Conservation (phyloP, 768 basidiomycete genomes). For the Pisolithus albus region DNA sequence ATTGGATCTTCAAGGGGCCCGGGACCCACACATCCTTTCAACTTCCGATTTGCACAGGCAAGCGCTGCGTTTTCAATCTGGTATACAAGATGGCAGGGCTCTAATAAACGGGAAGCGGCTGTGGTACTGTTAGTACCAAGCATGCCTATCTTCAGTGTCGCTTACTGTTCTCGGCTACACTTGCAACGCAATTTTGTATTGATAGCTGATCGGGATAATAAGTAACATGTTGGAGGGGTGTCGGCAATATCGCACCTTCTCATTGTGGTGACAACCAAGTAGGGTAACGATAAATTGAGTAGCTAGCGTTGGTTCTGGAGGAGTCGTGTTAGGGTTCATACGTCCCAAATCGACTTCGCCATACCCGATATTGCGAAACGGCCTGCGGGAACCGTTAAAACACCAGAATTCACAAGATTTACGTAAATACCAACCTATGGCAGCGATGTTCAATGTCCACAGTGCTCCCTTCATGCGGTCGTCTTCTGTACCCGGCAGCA, state of each 20-base stretch:
- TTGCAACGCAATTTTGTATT: conserved; percentile 19
- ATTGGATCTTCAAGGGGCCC: conserved; percentile 30
- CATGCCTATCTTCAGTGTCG: neutral
- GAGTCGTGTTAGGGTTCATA: conserved; percentile 7
- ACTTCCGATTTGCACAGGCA: conserved; percentile 27
- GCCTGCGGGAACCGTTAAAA: conserved; percentile 32
- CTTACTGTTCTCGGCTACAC: neutral
- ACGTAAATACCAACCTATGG: conserved; percentile 42
- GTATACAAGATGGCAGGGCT: conserved; percentile 52
- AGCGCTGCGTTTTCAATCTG: conserved; percentile 41
- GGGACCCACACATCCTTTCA: conserved; percentile 34
- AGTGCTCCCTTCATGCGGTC: conserved; percentile 95
- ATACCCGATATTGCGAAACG: conserved; percentile 64
- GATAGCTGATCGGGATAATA: conserved; percentile 4
- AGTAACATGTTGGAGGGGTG: neutral
- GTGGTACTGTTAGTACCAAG: conserved; percentile 1
- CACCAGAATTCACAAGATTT: neutral
- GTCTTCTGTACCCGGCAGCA: conserved; percentile 72
- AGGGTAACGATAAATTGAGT: conserved; percentile 54
- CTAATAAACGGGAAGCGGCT: conserved; percentile 58
- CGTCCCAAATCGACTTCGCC: conserved; percentile 11
- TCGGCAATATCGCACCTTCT: conserved; percentile 50
- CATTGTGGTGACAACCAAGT: conserved; percentile 75
- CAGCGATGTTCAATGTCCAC: conserved; percentile 72
- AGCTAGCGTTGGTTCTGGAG: conserved; percentile 51